phyloP scores from a whole-genome alignment of 176 grass and related monocot genomes.

The Aegilops tauschii region DNA sequence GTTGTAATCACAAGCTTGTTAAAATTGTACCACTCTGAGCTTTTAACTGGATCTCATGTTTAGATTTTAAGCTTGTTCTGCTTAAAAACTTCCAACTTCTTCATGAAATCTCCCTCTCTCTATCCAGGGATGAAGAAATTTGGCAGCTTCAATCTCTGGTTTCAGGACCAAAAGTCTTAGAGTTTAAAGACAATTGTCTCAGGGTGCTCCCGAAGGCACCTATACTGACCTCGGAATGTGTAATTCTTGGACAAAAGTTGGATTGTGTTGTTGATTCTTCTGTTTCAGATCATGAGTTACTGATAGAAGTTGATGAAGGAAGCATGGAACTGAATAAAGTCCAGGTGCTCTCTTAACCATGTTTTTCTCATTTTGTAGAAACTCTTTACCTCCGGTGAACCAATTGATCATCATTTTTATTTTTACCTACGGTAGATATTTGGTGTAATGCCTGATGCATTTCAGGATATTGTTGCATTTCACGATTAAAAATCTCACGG shows the following conservation, averaged over 20 bases:
- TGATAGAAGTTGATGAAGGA: conserved; percentile 64
- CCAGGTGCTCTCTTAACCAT: conserved; percentile 47
- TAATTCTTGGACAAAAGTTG: conserved; percentile 54
- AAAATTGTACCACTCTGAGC: conserved; percentile 2
- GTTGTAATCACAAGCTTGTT: background rate
- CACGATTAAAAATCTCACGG: background rate
- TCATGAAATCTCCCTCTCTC: conserved; percentile 10
- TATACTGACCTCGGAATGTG: conserved; percentile 35
- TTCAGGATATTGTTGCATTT: background rate
- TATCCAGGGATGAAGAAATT: conserved; percentile 52
- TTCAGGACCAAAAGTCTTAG: conserved; percentile 63
- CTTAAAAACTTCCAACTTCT: conserved; percentile 14
- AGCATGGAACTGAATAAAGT: conserved; percentile 71
- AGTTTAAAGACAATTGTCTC: conserved; percentile 56
- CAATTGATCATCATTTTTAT: background rate
- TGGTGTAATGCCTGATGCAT: background rate
- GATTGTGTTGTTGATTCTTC: conserved; percentile 50
- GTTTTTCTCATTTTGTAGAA: conserved; percentile 20
- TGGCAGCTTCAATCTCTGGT: conserved; percentile 53
- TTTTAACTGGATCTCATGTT: conserved; percentile 11
- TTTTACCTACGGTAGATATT: background rate
- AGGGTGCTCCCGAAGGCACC: conserved; percentile 54
- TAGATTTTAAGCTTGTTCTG: conserved; percentile 4
- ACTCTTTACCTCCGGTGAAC: background rate
- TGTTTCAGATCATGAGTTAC: conserved; percentile 75